Percentiles rank a stretch among this genome's conserved stretches.
Conservation (phyloP, 352 stramenopile genomes). For the Phytophthora tentaculata region DNA sequence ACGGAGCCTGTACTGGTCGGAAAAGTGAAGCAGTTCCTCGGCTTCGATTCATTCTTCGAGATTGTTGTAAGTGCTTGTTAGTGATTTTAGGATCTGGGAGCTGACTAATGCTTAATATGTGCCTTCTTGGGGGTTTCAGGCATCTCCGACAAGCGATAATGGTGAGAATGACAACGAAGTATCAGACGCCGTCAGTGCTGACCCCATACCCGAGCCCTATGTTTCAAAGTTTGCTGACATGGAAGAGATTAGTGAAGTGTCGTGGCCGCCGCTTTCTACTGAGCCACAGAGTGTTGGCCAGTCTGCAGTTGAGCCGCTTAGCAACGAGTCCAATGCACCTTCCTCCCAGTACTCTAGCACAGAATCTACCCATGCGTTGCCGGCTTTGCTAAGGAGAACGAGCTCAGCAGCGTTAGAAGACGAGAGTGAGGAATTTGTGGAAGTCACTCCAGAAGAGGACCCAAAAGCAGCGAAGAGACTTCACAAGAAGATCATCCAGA, state of each 20-base stretch:
- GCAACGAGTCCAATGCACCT: conserved; percentile 17
- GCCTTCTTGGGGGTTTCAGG: conserved; percentile 12
- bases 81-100: not conserved
- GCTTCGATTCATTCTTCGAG: conserved; percentile 75
- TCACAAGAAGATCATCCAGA: conserved; percentile 77
- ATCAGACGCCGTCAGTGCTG: conserved; percentile 2
- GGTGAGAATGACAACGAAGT: conserved; percentile 14
- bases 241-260: conserved; percentile 13
- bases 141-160: conserved; percentile 17
- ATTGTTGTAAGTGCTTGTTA: conserved; percentile 47
- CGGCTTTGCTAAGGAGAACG: conserved; percentile 29
- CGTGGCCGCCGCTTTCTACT: conserved; percentile 8
- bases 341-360: conserved; percentile 31
- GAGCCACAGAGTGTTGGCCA: conserved; percentile 16
- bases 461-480: conserved; percentile 69
- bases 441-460: conserved; percentile 61
- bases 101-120: conserved; percentile 6
- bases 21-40: conserved; percentile 66
- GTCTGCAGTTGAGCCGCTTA: conserved; percentile 20
- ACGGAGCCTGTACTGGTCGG: conserved; percentile 41
- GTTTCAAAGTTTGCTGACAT: conserved; percentile 21
- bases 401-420: conserved; percentile 46
- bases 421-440: conserved; percentile 59
- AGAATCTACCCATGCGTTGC: conserved; percentile 5
- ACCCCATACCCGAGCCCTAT: not conserved